Base-by-base conservation (phyloP, 2,329 filamentous ascomycete genomes). In the Fusarium odoratissimum region DNA sequence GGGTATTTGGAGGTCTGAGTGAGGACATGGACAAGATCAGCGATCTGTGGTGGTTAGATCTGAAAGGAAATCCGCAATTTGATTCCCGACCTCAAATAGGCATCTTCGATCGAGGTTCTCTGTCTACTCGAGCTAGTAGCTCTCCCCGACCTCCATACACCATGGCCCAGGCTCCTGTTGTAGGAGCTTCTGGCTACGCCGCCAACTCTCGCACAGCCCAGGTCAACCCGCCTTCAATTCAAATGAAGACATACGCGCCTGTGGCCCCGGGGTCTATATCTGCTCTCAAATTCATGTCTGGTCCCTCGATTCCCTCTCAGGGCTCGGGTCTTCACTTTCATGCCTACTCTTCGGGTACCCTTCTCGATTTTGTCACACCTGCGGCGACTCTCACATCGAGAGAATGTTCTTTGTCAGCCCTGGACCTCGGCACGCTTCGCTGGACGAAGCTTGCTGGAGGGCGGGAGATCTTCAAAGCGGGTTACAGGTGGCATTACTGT, bases 401-500 rank as follows among this genome's bases (percentile, higher is more conserved):
- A 71, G 95, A 98, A 75, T 98, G 95, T 73, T 97, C 95, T 25
- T 83, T 99, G 28, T 97, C 95, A 0, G 93, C 95, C 7, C 85
- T 99, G 31, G 96, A 99, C 76, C 86, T 99, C 16, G 92, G 93
- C 64, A 92, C 93, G 1, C 84, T 98, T 55, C 91, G 95, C 52
- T 99, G 96, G 96, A 95, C 97, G 81, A 97, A 95, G 79, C 87
- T 99, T 23, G 96, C 95, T 3, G 95, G 98, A 78, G 96, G 96
- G 7, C 92, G 94, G 55, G 96, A 99, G 79, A 92, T 99, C 38
- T 99, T 98, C 83, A 93, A 93, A 75, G 86, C 91, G 0, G 94
- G 93, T n/a, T 98, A 96, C 81, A 91, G 95, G 67, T 99, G 96
- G 96, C 95, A 98, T 81, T 99, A 99, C 80, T 98, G 96, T 81